Conservation (phyloP, 192 early-diverging fungal species). For the Dissophora globulifera region DNA sequence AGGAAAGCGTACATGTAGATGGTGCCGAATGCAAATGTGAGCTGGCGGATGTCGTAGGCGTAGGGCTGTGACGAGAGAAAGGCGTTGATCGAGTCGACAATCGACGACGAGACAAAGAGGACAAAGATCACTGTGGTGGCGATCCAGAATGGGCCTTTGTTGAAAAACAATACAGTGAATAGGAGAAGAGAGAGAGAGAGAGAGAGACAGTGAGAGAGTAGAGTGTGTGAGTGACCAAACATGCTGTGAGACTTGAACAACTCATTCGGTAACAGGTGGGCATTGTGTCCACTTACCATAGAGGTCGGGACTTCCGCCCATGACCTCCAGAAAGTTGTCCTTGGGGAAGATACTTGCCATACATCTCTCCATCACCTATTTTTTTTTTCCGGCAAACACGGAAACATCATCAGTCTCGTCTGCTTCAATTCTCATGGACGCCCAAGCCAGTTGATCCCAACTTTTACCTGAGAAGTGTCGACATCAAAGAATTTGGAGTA, state of each 20-base stretch:
- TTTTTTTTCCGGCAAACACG: no score
- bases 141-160: constrained; percentile 97
- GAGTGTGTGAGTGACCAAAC: no score
- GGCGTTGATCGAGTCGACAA: constrained; percentile 85
- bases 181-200: constrained; percentile 1
- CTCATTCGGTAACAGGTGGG: constrained; percentile 5
- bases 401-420: no score
- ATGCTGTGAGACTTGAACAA: no score
- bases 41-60: constrained; percentile 81
- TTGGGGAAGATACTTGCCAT: constrained; percentile 74
- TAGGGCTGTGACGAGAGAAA: constrained; percentile 61
- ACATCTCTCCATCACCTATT: constrained; percentile 78
- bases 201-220: constrained; percentile 3
- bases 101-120: constrained; percentile 91
- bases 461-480: constrained; percentile 82
- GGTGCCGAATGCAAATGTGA: constrained; percentile 83
- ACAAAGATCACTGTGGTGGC: constrained; percentile 93
- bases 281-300: constrained; percentile 69
- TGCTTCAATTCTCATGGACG: no score
- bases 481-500: constrained; percentile 95
- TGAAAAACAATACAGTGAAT: no score
- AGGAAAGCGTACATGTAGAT: constrained; percentile 87
- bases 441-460: no score
- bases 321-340: constrained; percentile 82
- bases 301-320: constrained; percentile 90